These are phyloP conservation scores for Aureobasidium namibiae DNA, from an alignment of 2,329 filamentous ascomycete species.

Conservation along the genomic window DNA sequence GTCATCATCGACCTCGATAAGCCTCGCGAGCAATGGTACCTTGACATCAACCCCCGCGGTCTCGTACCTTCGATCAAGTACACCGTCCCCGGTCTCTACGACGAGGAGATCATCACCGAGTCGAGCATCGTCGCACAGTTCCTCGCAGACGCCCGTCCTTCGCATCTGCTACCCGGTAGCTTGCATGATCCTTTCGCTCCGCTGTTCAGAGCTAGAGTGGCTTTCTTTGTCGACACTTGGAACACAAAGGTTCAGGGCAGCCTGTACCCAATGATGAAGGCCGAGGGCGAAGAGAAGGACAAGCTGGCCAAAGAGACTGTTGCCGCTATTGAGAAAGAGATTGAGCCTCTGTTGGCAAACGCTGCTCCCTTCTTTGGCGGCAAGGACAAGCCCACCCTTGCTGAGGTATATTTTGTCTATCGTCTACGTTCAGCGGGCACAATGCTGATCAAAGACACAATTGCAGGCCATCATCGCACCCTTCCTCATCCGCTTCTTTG, in stretches of 20 bases:
- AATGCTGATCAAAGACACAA: neutral
- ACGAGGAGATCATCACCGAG: slow-evolving; percentile 59
- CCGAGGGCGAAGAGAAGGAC: slow-evolving; percentile 43
- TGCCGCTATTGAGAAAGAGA: slow-evolving; percentile 54
- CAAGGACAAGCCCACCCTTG: slow-evolving; percentile 53
- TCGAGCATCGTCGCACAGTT: slow-evolving; percentile 67
- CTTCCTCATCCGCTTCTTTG: slow-evolving; percentile 56
- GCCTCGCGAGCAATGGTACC: slow-evolving; percentile 65
- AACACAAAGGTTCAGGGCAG: slow-evolving; percentile 49
- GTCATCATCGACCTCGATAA: slow-evolving; percentile 56
- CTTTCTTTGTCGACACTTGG: slow-evolving; percentile 66
- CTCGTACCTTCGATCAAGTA: slow-evolving; percentile 65
- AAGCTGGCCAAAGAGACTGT: slow-evolving; percentile 45
- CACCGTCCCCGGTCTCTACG: slow-evolving; percentile 37
- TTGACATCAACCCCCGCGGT: slow-evolving; percentile 67
- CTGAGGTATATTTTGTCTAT: slow-evolving; percentile 41
- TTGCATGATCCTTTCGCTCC: slow-evolving; percentile 45
- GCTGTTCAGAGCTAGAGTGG: slow-evolving; percentile 56
- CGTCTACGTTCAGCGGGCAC: neutral
- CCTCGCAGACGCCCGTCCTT: slow-evolving; percentile 60
- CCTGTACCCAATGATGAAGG: slow-evolving; percentile 40
- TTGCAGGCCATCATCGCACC: slow-evolving; percentile 43
- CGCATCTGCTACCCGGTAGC: slow-evolving; percentile 54
- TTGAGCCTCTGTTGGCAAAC: slow-evolving; percentile 59
- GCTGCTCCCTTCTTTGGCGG: slow-evolving; percentile 39